These are phyloP conservation scores for Cryptosporidium felis DNA, from an alignment of 169 alveolate genomes.

Conservation along the genomic window DNA sequence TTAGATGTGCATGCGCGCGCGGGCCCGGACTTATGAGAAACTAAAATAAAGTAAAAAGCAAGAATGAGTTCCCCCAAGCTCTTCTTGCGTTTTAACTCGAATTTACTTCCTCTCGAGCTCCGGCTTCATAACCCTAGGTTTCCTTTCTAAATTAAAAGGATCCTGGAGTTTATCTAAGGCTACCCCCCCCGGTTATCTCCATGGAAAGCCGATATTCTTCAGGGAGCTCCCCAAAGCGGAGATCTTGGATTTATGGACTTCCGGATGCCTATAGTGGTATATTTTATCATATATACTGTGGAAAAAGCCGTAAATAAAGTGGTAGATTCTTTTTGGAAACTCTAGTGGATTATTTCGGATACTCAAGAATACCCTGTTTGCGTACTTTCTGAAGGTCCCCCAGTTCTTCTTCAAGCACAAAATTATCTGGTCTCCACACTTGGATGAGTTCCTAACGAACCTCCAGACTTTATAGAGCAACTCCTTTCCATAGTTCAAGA, in stretches of 20 bases:
- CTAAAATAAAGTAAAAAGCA: background rate
- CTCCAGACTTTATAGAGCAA: background rate
- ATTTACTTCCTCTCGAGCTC: no score
- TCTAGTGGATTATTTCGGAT: conserved; percentile 31
- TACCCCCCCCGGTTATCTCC: no score
- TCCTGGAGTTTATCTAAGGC: no score
- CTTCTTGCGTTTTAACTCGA: no score
- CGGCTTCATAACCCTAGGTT: no score
- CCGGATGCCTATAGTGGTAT: conserved; percentile 55
- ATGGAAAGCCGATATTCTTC: conserved; percentile 12
- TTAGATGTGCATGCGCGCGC: background rate
- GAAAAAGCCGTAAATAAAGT: conserved; percentile 20
- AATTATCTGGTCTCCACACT: background rate
- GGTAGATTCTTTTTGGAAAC: background rate
- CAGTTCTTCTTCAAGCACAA: background rate
- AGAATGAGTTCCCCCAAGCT: conserved; percentile 47
- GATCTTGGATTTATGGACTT: conserved; percentile 34
- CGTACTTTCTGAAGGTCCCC: background rate
- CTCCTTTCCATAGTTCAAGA: background rate
- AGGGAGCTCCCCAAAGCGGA: conserved; percentile 24
- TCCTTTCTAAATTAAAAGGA: no score
- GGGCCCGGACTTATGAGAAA: background rate
- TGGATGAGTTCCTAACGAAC: background rate
- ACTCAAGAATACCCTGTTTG: background rate
- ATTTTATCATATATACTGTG: conserved; percentile 25